Percentiles rank a stretch among this genome's conserved stretches.
These are phyloP conservation scores for Botryotinia calthae DNA, from an alignment of 2,329 filamentous ascomycete species.

Conservation along the genomic window DNA sequence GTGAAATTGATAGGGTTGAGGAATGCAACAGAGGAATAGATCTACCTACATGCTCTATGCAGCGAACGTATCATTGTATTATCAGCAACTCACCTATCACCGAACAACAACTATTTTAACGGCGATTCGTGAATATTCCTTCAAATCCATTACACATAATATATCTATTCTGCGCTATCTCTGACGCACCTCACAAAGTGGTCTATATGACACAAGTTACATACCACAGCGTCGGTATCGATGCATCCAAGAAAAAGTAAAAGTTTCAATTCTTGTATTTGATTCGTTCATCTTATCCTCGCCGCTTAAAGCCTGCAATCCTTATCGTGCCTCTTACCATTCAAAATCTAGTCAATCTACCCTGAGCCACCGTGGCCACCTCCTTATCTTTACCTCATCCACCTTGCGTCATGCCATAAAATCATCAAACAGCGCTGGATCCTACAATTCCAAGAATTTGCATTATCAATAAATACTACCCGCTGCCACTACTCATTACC, in stretches of 20 bases:
- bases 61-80: not conserved
- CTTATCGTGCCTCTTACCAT: not conserved
- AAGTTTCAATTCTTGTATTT: not conserved
- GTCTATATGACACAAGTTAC: not conserved
- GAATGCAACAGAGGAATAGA: not conserved
- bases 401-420: not conserved
- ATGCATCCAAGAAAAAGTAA: not conserved
- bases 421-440: slow-evolving; percentile 17
- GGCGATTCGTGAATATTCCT: not conserved
- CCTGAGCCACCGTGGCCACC: not conserved
- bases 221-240: not conserved
- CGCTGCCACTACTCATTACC: not conserved
- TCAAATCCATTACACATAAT: not conserved
- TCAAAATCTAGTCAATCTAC: not conserved
- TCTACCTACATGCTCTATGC: not conserved
- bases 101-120: not conserved
- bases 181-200: not conserved
- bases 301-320: slow-evolving; percentile 7
- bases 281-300: not conserved
- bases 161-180: not conserved
- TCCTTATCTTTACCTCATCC: not conserved
- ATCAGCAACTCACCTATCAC: not conserved
- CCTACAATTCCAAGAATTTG: slow-evolving; percentile 1
- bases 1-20: not conserved
- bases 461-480: slow-evolving; percentile 17